These are phyloP conservation scores for Claviceps sp. DNA, from an alignment of 2,329 filamentous ascomycete genomes.

Conservation along the genomic window DNA sequence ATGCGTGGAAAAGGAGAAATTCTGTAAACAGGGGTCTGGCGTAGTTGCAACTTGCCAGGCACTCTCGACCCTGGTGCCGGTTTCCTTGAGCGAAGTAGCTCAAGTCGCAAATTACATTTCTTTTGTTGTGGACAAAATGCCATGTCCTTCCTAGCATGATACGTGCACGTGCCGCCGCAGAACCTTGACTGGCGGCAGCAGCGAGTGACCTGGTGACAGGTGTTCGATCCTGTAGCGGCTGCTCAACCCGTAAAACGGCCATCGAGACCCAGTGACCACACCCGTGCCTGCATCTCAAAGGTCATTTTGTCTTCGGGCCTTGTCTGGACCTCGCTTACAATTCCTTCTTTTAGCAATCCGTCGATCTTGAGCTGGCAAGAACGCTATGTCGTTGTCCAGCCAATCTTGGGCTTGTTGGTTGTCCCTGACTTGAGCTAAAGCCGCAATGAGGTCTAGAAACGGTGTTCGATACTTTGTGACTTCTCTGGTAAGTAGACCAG, in stretches of 20 bases:
- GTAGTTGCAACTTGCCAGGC: neutral
- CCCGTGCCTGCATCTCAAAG: neutral
- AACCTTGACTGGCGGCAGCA: too few species aligned
- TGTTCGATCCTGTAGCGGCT: neutral
- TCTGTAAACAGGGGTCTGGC: neutral
- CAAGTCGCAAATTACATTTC: neutral
- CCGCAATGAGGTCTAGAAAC: neutral
- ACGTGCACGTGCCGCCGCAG: neutral
- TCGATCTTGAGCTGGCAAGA: conserved; percentile 1
- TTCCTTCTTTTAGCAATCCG: conserved; percentile 3
- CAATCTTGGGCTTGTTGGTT: neutral
- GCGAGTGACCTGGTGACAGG: neutral
- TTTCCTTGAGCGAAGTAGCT: neutral
- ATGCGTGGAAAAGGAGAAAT: conserved; percentile 3
- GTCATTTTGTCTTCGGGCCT: neutral
- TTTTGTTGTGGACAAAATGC: neutral
- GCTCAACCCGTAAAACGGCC: neutral
- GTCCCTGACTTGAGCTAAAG: neutral
- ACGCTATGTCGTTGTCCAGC: conserved; percentile 1
- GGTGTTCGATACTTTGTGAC: neutral
- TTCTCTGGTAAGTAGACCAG: neutral
- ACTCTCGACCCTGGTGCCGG: neutral
- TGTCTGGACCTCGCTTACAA: conserved; percentile 4
- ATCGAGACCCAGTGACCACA: neutral
- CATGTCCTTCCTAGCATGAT: neutral